A percentile compares a stretch with the other conserved stretches of the same genome.
These are phyloP conservation scores for Cordyceps militaris DNA, from an alignment of 2,329 filamentous ascomycete genomes.

Conservation along the genomic window DNA sequence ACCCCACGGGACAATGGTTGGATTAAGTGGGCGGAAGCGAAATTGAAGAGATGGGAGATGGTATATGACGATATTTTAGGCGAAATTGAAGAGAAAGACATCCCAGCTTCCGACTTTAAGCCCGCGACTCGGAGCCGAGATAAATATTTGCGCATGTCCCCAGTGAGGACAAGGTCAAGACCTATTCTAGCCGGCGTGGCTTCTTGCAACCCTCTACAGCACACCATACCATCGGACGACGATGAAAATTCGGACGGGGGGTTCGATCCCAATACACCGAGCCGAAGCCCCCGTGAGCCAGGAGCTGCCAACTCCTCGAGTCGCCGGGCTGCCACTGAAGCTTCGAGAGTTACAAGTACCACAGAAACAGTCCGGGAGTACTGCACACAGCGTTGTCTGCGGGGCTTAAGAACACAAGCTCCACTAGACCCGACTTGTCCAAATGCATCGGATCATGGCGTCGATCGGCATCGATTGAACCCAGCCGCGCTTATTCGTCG, in stretches of 20 bases:
- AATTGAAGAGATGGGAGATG: constrained; percentile 3
- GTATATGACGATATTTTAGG: constrained; percentile 2
- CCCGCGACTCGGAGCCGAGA: background rate
- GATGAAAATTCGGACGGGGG: background rate
- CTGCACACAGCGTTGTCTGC: background rate
- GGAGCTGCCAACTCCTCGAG: background rate
- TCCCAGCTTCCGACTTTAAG: constrained; percentile 1
- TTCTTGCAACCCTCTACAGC: background rate
- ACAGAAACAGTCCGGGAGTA: background rate
- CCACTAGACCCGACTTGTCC: background rate
- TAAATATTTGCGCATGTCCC: background rate
- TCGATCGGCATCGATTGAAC: background rate
- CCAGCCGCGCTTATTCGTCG: background rate
- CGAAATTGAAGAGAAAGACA: background rate
- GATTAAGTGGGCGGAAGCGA: constrained; percentile 2
- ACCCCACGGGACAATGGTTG: background rate
- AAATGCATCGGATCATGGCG: background rate
- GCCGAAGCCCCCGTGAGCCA: constrained; percentile 19
- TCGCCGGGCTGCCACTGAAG: background rate
- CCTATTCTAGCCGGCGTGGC: background rate
- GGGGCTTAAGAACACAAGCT: background rate
- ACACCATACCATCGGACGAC: background rate
- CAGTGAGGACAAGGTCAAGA: background rate
- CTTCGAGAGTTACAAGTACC: background rate
- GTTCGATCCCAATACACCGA: background rate